Conservation (phyloP, 2,329 filamentous ascomycete species). For the Claviceps lovelessii region DNA sequence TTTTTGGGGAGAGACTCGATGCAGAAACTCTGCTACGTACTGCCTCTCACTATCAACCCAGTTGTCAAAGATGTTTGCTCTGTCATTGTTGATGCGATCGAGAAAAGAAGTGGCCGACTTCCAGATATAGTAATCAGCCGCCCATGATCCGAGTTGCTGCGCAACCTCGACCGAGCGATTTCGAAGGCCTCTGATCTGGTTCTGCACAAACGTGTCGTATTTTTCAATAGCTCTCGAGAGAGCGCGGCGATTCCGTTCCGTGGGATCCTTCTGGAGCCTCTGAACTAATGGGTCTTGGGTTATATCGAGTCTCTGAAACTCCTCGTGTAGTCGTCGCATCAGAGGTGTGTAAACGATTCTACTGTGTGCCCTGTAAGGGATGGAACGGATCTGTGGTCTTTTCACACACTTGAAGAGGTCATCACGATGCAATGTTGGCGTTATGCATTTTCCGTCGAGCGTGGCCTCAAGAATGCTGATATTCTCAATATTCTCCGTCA, state of each 20-base stretch:
- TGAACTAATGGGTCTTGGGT: conserved; percentile 45
- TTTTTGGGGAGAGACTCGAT: conserved; percentile 15
- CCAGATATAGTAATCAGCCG: conserved; percentile 50
- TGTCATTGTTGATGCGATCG: conserved; percentile 8
- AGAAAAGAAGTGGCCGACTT: conserved; percentile 28
- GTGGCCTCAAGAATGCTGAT: conserved; percentile 52
- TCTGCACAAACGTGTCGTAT: conserved; percentile 35
- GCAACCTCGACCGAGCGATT: conserved; percentile 36
- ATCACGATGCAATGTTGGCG: conserved; percentile 52
- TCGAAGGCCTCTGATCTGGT: conserved; percentile 41
- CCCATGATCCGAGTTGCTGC: conserved; percentile 51
- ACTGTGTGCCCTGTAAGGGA: conserved; percentile 17
- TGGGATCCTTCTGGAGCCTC: conserved; percentile 27
- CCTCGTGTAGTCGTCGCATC: conserved; percentile 30
- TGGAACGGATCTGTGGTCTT: conserved; percentile 39
- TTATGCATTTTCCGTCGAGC: conserved; percentile 53
- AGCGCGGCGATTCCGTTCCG: conserved; percentile 23
- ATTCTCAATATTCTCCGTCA: conserved; percentile 39
- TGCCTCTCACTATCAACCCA: conserved; percentile 37
- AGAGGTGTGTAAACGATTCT: conserved; percentile 13
- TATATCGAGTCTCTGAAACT: conserved; percentile 36
- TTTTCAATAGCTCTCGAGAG: conserved; percentile 27
- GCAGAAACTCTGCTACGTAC: conserved; percentile 38
- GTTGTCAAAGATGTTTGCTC: conserved; percentile 18
- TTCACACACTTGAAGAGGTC: conserved; percentile 58